Evolutionary conservation across 495 filamentous ascomycete species (phyloP).

Genomic region (Oleoguttula mirabilis): DNA sequence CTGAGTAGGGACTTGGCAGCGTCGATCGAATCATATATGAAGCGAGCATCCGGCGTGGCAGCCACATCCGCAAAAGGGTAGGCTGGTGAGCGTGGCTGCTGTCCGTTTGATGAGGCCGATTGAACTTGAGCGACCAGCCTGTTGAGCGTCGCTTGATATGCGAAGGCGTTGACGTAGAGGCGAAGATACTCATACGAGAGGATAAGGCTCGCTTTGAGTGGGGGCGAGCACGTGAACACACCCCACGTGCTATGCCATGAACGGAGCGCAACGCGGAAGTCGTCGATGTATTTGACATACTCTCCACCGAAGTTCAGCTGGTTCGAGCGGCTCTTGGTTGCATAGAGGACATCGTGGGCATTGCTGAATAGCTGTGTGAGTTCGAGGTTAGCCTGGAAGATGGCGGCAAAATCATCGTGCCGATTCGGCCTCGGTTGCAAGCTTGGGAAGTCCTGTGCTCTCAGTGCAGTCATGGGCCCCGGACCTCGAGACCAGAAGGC

Average conservation of each 20-base stretch:
- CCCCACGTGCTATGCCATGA: slow-evolving; percentile 19
- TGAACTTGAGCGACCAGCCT: slow-evolving; percentile 15
- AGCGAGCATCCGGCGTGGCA: slow-evolving; percentile 47
- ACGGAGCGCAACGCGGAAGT: slow-evolving; percentile 17
- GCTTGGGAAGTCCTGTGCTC: slow-evolving; percentile 17
- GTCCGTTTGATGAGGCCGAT: slow-evolving; percentile 17
- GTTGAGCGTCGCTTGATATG: slow-evolving; percentile 20
- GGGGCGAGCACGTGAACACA: slow-evolving; percentile 25
- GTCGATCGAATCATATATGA: slow-evolving; percentile 52
- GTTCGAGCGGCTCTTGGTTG: slow-evolving; percentile 13
- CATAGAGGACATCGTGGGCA: slow-evolving; percentile 20
- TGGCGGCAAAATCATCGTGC: slow-evolving; percentile 18
- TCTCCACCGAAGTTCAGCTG: slow-evolving; percentile 19
- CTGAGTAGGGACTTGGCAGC: slow-evolving; percentile 48
- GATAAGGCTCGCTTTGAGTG: slow-evolving; percentile 17
- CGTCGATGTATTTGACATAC: slow-evolving; percentile 22
- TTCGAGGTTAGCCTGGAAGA: slow-evolving; percentile 20
- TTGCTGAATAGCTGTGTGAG: slow-evolving; percentile 21
- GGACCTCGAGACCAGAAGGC: slow-evolving; percentile 21
- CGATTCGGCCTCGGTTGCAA: slow-evolving; percentile 4
- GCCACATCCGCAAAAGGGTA: slow-evolving; percentile 43
- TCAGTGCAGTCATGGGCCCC: slow-evolving; percentile 16
- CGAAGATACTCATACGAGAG: slow-evolving; percentile 20
- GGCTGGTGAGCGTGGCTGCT: slow-evolving; percentile 19
- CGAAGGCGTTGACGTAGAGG: slow-evolving; percentile 20